Evolutionary conservation across 2,329 filamentous ascomycete genomes (phyloP), one percentile per base, ranked within the genome.

Genomic region (Colletotrichum agaves): DNA sequence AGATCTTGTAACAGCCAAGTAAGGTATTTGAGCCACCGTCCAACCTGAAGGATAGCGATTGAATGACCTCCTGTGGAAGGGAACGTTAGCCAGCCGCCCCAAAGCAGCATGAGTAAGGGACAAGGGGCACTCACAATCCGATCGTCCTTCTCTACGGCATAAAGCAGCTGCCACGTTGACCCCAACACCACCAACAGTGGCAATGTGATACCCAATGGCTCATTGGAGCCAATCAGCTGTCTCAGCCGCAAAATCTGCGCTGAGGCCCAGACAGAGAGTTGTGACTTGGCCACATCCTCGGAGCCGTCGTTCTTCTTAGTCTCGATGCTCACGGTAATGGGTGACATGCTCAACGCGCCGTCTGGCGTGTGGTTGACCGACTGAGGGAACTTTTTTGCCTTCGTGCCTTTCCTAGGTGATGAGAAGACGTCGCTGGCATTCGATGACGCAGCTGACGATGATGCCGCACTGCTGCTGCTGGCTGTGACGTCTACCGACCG

Each of bases 201-300:
- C 39, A 58, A 21, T 3, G 55, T 46, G 15, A 58, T 46, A 5
- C 55, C 55, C 12, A 58, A 17, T 4, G 49, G 39, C 12, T 46
- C 13, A 3, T 44, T 10, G 11, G 39, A 46, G 5, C 55, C 55
- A 6, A 58, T 5, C 6, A 58, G 52, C n/a, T 56, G 35, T 15
- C 37, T 4, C 19, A 56, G 37, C 4, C 52, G 52, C 17, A 27
- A 12, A 35, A 58, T 44, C 21, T 58, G 55, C 8, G 21, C 55
- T 23, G 55, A 58, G 4, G 15, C 55, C 55, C 55, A 58, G 21
- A 58, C 49, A 10, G 49, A 52, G 17, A 52, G 49, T 27, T 52
- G 49, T 11, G 49, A 4, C 49, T 35, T 33, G 31, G 27, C 49
- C 27, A 19, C 31, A 19, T 46, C 43, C 31, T 52, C 49, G 17